Evolutionary conservation across 2,329 filamentous ascomycete genomes (phyloP).

Genomic region (Pyrenophora tritici-repentis): DNA sequence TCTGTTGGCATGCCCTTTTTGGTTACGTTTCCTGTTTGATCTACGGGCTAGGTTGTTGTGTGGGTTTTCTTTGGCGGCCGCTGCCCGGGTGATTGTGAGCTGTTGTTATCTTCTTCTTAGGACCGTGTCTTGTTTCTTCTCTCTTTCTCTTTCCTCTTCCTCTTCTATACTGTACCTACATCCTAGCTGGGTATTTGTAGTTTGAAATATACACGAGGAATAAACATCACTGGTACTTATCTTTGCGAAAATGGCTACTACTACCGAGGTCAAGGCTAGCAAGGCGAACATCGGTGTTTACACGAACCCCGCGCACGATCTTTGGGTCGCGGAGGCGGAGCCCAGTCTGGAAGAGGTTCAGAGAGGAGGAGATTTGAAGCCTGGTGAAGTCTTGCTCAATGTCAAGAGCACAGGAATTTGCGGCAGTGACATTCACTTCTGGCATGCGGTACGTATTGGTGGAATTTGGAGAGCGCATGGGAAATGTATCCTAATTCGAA

Average conservation of each 20-base stretch:
- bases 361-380: conserved; percentile 69
- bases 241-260: neutral
- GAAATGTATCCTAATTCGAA: conserved; percentile 2
- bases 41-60: too few relatives aligned
- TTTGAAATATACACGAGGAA: too few relatives aligned
- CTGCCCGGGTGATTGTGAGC: too few relatives aligned
- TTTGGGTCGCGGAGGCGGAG: conserved; percentile 82
- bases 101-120: neutral
- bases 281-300: conserved; percentile 95
- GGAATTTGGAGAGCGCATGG: neutral
- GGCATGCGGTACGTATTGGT: conserved; percentile 69
- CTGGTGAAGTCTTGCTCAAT: conserved; percentile 84
- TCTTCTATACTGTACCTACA: neutral
- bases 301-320: conserved; percentile 89
- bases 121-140: neutral
- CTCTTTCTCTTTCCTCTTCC: neutral
- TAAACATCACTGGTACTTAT: too few relatives aligned
- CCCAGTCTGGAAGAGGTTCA: conserved; percentile 77
- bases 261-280: conserved; percentile 54
- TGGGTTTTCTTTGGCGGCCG: too few relatives aligned
- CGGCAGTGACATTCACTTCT: conserved; percentile 96
- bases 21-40: too few relatives aligned
- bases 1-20: neutral
- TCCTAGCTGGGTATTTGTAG: too few relatives aligned
- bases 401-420: conserved; percentile 96